A percentile compares a stretch with the other conserved stretches of the same genome.
phyloP scores from a whole-genome alignment of 108 stramenopile genomes.

The Pseudonitzschia multistriata region DNA sequence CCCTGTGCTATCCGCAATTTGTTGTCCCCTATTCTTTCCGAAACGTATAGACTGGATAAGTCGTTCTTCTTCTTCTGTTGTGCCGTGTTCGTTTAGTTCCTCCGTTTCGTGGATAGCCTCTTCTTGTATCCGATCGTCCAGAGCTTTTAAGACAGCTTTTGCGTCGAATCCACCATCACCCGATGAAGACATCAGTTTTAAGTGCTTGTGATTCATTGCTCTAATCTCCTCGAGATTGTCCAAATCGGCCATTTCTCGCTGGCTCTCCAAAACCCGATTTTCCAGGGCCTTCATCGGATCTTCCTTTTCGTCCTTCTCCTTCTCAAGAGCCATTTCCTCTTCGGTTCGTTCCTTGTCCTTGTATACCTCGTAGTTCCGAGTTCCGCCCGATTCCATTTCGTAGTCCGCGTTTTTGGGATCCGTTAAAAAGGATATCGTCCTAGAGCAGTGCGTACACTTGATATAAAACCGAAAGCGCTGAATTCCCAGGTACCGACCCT shows the following conservation, averaged over 20 bases:
- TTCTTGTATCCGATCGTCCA: constrained; percentile 35
- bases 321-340: constrained; percentile 43
- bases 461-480: constrained; percentile 92
- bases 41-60: constrained; percentile 75
- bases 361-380: constrained; percentile 93
- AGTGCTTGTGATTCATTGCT: constrained; percentile 84
- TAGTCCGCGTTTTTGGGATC: constrained; percentile 97
- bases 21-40: constrained; percentile 34
- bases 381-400: constrained; percentile 93
- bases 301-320: constrained; percentile 78
- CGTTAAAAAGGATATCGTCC: constrained; percentile 91
- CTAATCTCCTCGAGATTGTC: constrained; percentile 93
- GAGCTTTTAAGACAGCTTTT: constrained; percentile 56
- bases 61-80: constrained; percentile 73
- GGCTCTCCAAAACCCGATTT: constrained; percentile 91
- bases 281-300: constrained; percentile 95
- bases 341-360: constrained; percentile 83
- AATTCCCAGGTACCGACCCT: constrained; percentile 94
- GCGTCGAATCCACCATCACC: constrained; percentile 45
- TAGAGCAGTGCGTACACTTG: constrained; percentile 88
- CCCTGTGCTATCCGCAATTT: background rate
- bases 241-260: constrained; percentile 94
- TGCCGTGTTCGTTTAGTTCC: constrained; percentile 65
- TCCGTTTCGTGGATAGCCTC: constrained; percentile 20
- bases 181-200: constrained; percentile 42